Evolutionary conservation across 257 asterid genomes (phyloP).

Genomic region (Scutellaria galericulata): DNA sequence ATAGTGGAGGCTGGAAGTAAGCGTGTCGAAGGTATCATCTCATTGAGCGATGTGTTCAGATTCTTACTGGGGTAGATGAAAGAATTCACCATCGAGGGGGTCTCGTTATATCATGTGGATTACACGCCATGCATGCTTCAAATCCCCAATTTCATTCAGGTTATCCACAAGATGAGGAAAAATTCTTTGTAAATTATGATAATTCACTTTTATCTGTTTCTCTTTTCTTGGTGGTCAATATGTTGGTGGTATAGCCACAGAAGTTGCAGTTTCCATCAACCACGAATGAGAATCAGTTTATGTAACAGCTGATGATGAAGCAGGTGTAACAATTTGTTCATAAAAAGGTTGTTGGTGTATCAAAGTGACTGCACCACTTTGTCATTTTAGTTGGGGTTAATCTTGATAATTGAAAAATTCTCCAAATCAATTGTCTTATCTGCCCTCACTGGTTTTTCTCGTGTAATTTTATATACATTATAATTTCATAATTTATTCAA

Average conservation of each 20-base stretch:
- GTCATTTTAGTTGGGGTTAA: not conserved
- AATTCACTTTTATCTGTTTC: slow-evolving; percentile 34
- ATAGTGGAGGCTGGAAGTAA: slow-evolving; percentile 83
- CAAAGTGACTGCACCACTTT: not conserved
- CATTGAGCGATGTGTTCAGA: slow-evolving; percentile 66
- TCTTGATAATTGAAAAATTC: not conserved
- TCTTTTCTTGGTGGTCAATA: slow-evolving; percentile 19
- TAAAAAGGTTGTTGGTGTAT: slow-evolving; percentile 23
- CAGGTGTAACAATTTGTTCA: slow-evolving; percentile 30
- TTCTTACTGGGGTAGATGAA: slow-evolving; percentile 63
- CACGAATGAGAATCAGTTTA: slow-evolving; percentile 15
- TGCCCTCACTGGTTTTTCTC: no score
- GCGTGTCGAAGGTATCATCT: slow-evolving; percentile 76
- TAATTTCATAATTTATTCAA: no score
- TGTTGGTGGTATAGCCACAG: slow-evolving; percentile 29
- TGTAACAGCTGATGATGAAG: slow-evolving; percentile 27
- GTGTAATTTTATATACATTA: no score
- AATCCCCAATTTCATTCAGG: slow-evolving; percentile 39
- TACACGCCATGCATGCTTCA: slow-evolving; percentile 11
- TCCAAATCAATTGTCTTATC: not conserved
- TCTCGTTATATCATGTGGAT: not conserved
- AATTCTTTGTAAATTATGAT: slow-evolving; percentile 60
- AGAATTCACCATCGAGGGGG: slow-evolving; percentile 31
- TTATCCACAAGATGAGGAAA: slow-evolving; percentile 37
- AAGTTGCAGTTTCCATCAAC: slow-evolving; percentile 26